Evolutionary conservation across 495 filamentous ascomycete genomes (phyloP).

Genomic region (Astrothelium macrocarpum): DNA sequence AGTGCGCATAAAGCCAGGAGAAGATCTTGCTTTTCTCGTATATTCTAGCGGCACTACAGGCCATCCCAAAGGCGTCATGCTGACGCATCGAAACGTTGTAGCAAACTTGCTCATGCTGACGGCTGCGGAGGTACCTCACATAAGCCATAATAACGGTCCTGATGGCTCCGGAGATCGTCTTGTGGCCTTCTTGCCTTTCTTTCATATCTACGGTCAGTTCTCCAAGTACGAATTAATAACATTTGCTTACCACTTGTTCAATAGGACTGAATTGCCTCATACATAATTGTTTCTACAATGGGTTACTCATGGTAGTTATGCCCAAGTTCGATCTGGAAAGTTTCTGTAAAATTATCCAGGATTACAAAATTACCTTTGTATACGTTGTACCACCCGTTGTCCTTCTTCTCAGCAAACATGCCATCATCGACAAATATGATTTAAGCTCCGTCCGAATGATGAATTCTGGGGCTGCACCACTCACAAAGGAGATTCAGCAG

Average conservation of each 20-base stretch:
- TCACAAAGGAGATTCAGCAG: slow-evolving; percentile 74
- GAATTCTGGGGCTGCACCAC: slow-evolving; percentile 81
- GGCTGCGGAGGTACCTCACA: slow-evolving; percentile 48
- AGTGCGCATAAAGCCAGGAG: slow-evolving; percentile 42
- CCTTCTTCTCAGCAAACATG: slow-evolving; percentile 69
- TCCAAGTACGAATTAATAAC: slow-evolving; percentile 14
- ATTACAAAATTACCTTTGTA: slow-evolving; percentile 61
- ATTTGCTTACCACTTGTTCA: neutral
- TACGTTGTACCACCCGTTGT: slow-evolving; percentile 84
- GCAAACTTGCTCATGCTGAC: slow-evolving; percentile 54
- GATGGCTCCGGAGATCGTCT: slow-evolving; percentile 60
- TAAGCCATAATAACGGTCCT: slow-evolving; percentile 49
- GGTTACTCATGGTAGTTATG: slow-evolving; percentile 66
- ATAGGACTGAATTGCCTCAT: slow-evolving; percentile 45
- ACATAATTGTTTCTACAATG: slow-evolving; percentile 54
- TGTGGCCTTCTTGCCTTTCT: slow-evolving; percentile 81
- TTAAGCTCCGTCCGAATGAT: slow-evolving; percentile 70
- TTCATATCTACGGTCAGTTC: slow-evolving; percentile 71
- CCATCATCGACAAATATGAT: slow-evolving; percentile 67
- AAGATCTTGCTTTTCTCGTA: slow-evolving; percentile 58
- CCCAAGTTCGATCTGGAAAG: slow-evolving; percentile 72
- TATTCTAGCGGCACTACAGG: slow-evolving; percentile 91
- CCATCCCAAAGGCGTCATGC: slow-evolving; percentile 85
- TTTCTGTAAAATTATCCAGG: slow-evolving; percentile 67
- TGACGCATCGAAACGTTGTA: slow-evolving; percentile 74